Evolutionary conservation across 2,329 filamentous ascomycete genomes (phyloP).

Genomic region (Fusarium sp.): DNA sequence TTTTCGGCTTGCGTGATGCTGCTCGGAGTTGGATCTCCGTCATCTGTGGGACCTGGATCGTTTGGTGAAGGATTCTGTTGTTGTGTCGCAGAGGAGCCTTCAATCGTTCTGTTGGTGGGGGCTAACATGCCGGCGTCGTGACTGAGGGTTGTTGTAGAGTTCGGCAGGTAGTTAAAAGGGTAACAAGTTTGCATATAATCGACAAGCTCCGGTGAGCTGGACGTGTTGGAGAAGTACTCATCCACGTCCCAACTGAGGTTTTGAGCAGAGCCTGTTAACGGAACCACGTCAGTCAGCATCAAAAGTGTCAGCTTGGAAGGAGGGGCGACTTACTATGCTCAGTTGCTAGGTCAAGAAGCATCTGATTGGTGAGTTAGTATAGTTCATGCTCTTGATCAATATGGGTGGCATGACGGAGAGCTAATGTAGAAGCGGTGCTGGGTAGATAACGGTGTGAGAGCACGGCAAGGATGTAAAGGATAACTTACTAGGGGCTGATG

Average conservation of each 20-base stretch:
- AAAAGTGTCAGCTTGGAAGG: too few species aligned
- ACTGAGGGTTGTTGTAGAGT: rapidly evolving
- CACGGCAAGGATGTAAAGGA: background rate
- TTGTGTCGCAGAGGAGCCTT: rapidly evolving
- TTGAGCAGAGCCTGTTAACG: background rate
- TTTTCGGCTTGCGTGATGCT: background rate
- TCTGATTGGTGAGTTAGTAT: background rate
- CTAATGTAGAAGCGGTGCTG: too few species aligned
- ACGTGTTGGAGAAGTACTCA: background rate
- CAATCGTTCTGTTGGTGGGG: rapidly evolving
- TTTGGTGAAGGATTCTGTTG: too few species aligned
- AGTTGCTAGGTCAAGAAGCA: background rate
- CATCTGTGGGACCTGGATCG: background rate
- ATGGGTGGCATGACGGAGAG: background rate
- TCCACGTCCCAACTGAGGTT: background rate
- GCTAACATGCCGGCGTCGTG: background rate
- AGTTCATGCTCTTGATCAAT: background rate
- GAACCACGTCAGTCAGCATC: background rate
- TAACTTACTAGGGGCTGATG: background rate
- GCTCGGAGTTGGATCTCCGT: background rate
- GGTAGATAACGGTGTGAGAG: background rate
- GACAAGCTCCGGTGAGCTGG: background rate
- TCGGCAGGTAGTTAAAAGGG: background rate
- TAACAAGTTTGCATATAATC: background rate
- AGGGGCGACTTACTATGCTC: background rate